Evolutionary conservation across 495 filamentous ascomycete species (phyloP), one percentile per base, ranked within the genome.

Genomic region (Astrothelium subdiscretum): DNA sequence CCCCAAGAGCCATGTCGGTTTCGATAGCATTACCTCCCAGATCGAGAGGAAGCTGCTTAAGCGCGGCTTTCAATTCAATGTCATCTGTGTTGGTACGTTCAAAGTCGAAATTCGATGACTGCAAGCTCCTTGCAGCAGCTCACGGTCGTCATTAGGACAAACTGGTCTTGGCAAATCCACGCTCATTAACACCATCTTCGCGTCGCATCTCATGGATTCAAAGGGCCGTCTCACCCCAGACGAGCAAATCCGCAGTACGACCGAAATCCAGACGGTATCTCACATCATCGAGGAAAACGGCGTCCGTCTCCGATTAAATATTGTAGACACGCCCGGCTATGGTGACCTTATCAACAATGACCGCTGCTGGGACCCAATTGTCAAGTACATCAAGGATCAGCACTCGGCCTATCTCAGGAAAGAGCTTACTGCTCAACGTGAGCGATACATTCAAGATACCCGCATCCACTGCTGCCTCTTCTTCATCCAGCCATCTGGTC

Each of bases 321-420:
- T 90, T 67, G 87, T 90, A 58, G 87, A 90, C 68, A 90, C 87
- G 32, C 87, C 87, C 13, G 87, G 87, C 59, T 90, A 90, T 70
- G 87, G 87, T 67, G 87, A 90, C 68, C 85, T 89, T 72, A 85
- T 90, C 64, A 90, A 90, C 76, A 90, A 90, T 65, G 87, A 90
- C 71, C 80, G 87, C 80, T 90, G 87, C 77, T 90, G 87, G 87
- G 87, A 90, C 70, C 87, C 95, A 58, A 99, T 99, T 73, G 92
- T 99, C 79, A 97, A 97, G 80, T 99, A 99, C 78, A 99, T 99
- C 83, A 99, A 99, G 82, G 95, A 99, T 77, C 94, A 99, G 80
- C 95, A 99, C 81, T 95, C 90, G n/a, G 91, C 95, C 69, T 99
- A 96, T 78, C 89, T 99, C 58, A 88, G 95, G 75, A 99, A 99